These are phyloP conservation scores for Maudiozyma barnettii DNA, from an alignment of 805 yeast genomes.

Conservation along the genomic window DNA sequence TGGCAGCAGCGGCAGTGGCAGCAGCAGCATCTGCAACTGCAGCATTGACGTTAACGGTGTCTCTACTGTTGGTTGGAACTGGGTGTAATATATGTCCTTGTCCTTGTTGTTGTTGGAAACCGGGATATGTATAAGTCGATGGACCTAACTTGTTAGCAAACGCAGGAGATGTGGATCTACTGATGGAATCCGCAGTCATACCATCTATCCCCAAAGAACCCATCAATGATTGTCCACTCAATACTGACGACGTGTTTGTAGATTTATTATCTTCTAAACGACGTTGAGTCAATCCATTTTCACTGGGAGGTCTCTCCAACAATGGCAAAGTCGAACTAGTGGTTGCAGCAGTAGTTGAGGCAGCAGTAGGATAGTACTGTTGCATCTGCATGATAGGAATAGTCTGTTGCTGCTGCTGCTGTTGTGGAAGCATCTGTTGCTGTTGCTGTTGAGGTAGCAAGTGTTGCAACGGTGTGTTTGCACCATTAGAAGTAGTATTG, in stretches of 20 bases:
- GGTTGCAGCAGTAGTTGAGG: background rate
- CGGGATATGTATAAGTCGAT: constrained; percentile 13
- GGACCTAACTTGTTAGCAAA: constrained; percentile 3
- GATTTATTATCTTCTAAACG: background rate
- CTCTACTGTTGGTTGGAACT: background rate
- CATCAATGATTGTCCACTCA: background rate
- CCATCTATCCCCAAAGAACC: background rate
- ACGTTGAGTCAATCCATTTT: background rate
- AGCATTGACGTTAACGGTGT: too few species aligned
- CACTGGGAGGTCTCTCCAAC: background rate
- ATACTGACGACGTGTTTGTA: background rate
- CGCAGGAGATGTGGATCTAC: background rate
- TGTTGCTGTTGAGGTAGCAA: background rate
- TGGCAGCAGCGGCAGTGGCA: too few species aligned
- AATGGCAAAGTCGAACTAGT: background rate
- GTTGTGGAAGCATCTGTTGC: background rate
- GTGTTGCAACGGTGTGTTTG: background rate
- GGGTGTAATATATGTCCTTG: constrained; percentile 1
- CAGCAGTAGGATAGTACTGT: background rate
- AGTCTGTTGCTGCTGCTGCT: background rate
- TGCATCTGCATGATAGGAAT: background rate
- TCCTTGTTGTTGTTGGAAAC: constrained; percentile 8
- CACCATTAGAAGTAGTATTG: background rate
- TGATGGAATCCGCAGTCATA: background rate
- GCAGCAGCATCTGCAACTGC: too few species aligned